Evolutionary conservation across 257 asterid species (phyloP), one percentile per base, ranked within the genome.

Genomic region (Handroanthus guayacan): DNA sequence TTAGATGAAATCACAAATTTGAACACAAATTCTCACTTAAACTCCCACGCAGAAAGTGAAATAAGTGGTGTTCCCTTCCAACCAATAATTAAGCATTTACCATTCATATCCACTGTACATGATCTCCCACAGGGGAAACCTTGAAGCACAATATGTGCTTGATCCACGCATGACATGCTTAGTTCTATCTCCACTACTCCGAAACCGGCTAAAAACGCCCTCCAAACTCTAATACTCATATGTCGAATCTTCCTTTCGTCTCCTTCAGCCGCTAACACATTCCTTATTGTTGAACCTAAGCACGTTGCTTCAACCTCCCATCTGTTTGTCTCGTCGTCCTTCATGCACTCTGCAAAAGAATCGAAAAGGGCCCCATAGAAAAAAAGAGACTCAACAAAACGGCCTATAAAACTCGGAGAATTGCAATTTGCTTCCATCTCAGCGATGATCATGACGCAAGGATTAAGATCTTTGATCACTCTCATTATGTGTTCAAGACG

Each of bases 381-480:
- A 67, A 86, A 81, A 0, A 86, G 64, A 38, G 81, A 71, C 67
- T 83, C 87, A 18, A 71, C 18, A 37, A 86, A 86, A 9, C 84
- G 81, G 41, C 52, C 43, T 17, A 67, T 73, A 18, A 85, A 80
- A 20, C 5, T 34, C 6, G 82, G 85, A 55, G 82, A 81, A 38
- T 81, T 81, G 34, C 57, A 74, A 65, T 77, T 77, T 36, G 82
- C 82, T 51, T 81, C 77, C 17, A 77, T 64, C 57, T 81, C 82
- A 16, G 20, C 41, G 0, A 72, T 57, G 57, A 77, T 74, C 67
- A 81, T 62, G 3, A 64, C 54, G 12, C 43, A 36, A 13, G 82
- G 82, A 37, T 31, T 73, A 20, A 78, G 4, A 20, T 50, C 37
- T 54, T 16, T 65, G 62, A 64, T 72, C 50, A 64, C 70, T 64